Percentiles rank a stretch among this genome's conserved stretches.
Conservation (phyloP, 345 rosid genomes). For the Pugionium dolabratum region DNA sequence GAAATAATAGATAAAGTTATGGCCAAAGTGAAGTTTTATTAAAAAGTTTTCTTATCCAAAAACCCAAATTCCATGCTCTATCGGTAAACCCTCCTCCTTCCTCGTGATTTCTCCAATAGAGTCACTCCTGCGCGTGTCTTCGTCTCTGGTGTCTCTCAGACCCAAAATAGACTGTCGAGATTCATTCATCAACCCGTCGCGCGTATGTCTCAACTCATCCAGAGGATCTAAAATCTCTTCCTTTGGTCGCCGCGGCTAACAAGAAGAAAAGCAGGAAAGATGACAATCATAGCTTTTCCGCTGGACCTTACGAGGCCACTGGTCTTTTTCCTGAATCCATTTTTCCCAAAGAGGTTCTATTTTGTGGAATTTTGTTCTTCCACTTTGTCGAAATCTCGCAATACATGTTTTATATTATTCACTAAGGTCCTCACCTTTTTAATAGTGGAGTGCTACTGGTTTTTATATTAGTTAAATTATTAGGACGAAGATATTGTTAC, state of each 20-base stretch:
- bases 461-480: background rate
- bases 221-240: conserved; percentile 41
- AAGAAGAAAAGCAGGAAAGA: conserved; percentile 48
- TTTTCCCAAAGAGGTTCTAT: conserved; percentile 71
- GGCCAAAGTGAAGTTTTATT: background rate
- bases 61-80: background rate
- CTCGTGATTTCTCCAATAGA: conserved; percentile 47
- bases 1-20: background rate
- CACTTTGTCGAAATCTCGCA: too few species aligned
- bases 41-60: conserved; percentile 37
- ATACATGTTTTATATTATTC: background rate
- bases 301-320: conserved; percentile 60
- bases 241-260: conserved; percentile 54
- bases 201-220: conserved; percentile 15
- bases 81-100: background rate
- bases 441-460: background rate
- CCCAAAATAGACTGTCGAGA: conserved; percentile 24
- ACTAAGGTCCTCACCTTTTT: too few species aligned
- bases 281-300: conserved; percentile 58
- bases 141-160: conserved; percentile 38
- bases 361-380: background rate
- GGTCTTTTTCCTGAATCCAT: conserved; percentile 90
- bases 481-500: too few species aligned
- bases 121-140: conserved; percentile 45
- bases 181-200: conserved; percentile 26